Conservation (phyloP, 257 asterid genomes). For the Solanum tarapatanum region DNA sequence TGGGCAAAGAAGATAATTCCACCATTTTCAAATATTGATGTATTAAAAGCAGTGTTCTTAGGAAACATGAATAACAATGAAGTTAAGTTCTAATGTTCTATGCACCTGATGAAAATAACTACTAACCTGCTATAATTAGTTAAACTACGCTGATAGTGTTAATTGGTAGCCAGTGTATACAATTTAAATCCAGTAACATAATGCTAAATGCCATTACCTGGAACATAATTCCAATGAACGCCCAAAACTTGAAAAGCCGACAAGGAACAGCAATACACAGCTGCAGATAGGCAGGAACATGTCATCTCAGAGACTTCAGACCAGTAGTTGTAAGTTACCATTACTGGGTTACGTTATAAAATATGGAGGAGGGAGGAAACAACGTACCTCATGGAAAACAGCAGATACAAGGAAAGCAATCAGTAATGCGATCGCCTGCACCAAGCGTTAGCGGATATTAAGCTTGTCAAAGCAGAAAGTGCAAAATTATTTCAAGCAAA, state of each 20-base stretch:
- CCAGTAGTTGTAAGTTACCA: neutral
- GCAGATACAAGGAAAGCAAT: constrained; percentile 87
- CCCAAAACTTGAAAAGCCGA: constrained; percentile 94
- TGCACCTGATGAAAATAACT: neutral
- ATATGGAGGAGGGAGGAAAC: neutral
- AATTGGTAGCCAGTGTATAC: neutral
- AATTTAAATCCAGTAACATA: neutral
- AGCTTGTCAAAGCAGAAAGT: neutral
- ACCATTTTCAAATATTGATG: neutral
- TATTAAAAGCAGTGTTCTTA: neutral
- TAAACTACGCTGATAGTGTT: neutral
- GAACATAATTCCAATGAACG: constrained; percentile 80
- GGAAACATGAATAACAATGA: neutral
- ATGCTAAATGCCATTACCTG: constrained; percentile 40
- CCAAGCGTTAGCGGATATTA: neutral
- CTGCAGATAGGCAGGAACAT: constrained; percentile 34
- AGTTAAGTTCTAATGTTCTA: neutral
- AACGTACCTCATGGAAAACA: constrained; percentile 81
- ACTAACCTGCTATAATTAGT: neutral
- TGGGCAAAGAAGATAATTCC: neutral
- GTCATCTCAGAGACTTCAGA: neutral
- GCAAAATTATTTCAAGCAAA: neutral
- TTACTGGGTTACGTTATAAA: neutral
- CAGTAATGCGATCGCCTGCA: constrained; percentile 69
- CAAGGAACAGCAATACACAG: constrained; percentile 93